Evolutionary conservation across 331 rosid species (phyloP), one percentile per base, ranked within the genome.

Genomic region (Malus hybrid): DNA sequence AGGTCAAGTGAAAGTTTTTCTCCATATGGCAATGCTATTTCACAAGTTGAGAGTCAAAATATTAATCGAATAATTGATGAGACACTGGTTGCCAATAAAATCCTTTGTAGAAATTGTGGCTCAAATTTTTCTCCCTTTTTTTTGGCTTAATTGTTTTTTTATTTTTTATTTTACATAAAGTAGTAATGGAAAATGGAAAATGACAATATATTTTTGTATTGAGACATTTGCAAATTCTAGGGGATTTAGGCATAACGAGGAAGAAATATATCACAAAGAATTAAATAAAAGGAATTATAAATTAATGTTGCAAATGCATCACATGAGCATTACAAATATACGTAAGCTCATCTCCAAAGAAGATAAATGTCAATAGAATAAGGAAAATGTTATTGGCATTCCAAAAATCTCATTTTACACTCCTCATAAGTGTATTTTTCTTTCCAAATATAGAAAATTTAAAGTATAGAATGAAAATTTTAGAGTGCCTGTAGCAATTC

Each of bases 341-440:
- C 0, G 19, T 5, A 36, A 36, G 0, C 10, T 7, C 10, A 0
- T 36, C 42, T 36, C 0, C 42, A 36, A 2, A 36, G 0, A 0
- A 7, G 39, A 34, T 7, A 34, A 34, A 1, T 34, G 10, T 34
- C 9, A 34, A 34, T 2, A 34, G 39, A 34, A 34, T 6, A 48
- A 48, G 3, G 7, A 1, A 34, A 34, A 0, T 7, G 39, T 34
- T 34, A 34, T 34, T 34, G 1, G 0, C 10, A 34, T 0, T 34
- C 3, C 2, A 34, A 34, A 7, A 34, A 34, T 34, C 2, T 34
- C 1, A 34, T 34, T 34, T 34, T 34, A 34, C 39, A 34, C 10
- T 0, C 2, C 39, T 34, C 9, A 34, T 0, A 34, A 2, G 3
- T 34, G 2, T 7, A 34, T 34, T 7, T 34, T 34, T 34, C 3